Conservation (phyloP, 2,329 filamentous ascomycete species). For the Pochonia chlamydosporia region DNA sequence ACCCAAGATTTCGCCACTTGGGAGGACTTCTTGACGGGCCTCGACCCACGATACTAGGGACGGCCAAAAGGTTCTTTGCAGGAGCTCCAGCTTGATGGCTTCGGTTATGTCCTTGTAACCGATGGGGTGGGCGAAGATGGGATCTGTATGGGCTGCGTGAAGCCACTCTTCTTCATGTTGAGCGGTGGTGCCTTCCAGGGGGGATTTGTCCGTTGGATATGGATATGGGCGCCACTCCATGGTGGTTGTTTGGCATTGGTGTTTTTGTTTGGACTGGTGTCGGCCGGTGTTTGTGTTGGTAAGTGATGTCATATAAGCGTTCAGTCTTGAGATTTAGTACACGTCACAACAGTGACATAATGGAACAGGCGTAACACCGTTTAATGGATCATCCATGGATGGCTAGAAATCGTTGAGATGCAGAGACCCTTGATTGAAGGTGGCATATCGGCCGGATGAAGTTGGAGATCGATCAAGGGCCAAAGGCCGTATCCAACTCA, state of each 20-base stretch:
- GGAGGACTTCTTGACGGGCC: constrained; percentile 14
- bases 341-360: background rate
- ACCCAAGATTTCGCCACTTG: constrained; percentile 15
- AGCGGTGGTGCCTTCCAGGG: constrained; percentile 16
- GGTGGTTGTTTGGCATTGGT: background rate
- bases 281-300: no score
- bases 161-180: constrained; percentile 17
- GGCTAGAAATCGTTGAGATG: background rate
- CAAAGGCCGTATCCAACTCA: background rate
- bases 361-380: background rate
- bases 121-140: constrained; percentile 12
- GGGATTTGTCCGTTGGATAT: constrained; percentile 17
- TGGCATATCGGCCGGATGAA: background rate
- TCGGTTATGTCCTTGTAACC: constrained; percentile 11
- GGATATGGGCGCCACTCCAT: constrained; percentile 12
- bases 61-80: constrained; percentile 20
- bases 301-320: background rate
- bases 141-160: constrained; percentile 14
- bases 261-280: background rate
- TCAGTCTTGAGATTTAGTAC: background rate
- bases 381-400: background rate
- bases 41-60: constrained; percentile 19
- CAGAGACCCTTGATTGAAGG: background rate
- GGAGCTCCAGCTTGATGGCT: constrained; percentile 14
- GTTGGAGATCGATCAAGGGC: background rate